A percentile compares a stretch with the other conserved stretches of the same genome.
Evolutionary conservation across 2,329 filamentous ascomycete genomes (phyloP).

Genomic region (Sporothrix mexicana): DNA sequence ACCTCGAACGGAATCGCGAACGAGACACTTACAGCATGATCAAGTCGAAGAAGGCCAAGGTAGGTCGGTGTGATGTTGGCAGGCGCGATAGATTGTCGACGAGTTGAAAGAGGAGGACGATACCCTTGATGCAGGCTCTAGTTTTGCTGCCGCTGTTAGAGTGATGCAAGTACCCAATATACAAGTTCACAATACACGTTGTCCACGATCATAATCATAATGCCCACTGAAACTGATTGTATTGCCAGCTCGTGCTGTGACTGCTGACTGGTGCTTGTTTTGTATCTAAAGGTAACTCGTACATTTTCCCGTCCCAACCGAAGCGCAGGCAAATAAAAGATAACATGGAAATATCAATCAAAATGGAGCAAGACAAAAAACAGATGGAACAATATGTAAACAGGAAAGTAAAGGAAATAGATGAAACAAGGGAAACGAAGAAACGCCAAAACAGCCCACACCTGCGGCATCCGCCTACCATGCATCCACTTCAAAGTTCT

Average conservation of each 20-base stretch:
- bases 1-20: not conserved
- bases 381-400: not conserved
- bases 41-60: not conserved
- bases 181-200: too few relatives aligned
- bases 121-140: not conserved
- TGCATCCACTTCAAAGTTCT: slow-evolving; percentile 91
- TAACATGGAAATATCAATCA: not conserved
- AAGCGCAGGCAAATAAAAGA: not conserved
- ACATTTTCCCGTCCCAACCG: slow-evolving; percentile 24
- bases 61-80: not conserved
- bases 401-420: too few relatives aligned
- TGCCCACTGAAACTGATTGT: too few relatives aligned
- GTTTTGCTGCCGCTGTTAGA: too few relatives aligned
- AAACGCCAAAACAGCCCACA: too few relatives aligned
- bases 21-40: not conserved
- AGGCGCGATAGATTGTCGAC: not conserved
- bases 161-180: too few relatives aligned
- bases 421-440: too few relatives aligned
- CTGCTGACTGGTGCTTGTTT: not conserved
- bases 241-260: too few relatives aligned
- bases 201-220: too few relatives aligned
- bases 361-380: not conserved
- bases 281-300: slow-evolving; percentile 8
- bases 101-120: not conserved
- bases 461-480: slow-evolving; percentile 65